Base-by-base conservation (phyloP, 306 rosid species). In the Glycine soja region DNA sequence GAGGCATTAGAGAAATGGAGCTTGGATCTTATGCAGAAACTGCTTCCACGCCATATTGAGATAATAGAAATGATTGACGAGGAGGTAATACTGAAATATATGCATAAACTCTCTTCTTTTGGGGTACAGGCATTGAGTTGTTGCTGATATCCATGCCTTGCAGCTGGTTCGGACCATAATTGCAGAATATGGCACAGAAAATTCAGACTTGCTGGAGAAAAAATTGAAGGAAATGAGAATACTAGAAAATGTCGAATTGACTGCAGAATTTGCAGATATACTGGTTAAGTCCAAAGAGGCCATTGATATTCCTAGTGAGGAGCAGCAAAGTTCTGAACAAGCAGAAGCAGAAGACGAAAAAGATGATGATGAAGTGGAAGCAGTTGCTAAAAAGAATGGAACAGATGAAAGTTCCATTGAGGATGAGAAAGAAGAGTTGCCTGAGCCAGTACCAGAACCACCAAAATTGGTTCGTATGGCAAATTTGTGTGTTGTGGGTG, bases 1-100 rank as follows among this genome's bases (percentile, higher is more conserved):
- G 99, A 95, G 90, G 99, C 99, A 83, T 86, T 95, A 87, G 99
- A 95, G 90, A 95, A 95, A 83, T 95, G 98, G 99, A 95, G 94
- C 86, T 80, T 92, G 36, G 97, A 90, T 64, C 98, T 95, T 62
- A 88, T 95, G 97, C 88, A 91, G 90, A 86, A 86, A 83, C 81
- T 95, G 66, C 99, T 95, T 83, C 99, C 99, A 73, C 96, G 97
- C 69, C 99, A 95, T 85, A 91, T 92, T 74, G 97, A 95, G 90
- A 93, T 95, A 65, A 89, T 93, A 76, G 90, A 92, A 84, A 69
- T 86, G 90, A 93, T 95, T 73, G 99, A 95, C 76, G 97, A 93
- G 86, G 97, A 95, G 97, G 99, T 95, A 88, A 87, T 58, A 66
- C 67, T 18, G 40, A 62, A 80, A 10, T 45, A 76, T 63, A 14